Percentiles rank a stretch among this genome's conserved stretches.
Conservation (phyloP, 1,284 basidiomycete species). For the Trichosporon sp. region DNA sequence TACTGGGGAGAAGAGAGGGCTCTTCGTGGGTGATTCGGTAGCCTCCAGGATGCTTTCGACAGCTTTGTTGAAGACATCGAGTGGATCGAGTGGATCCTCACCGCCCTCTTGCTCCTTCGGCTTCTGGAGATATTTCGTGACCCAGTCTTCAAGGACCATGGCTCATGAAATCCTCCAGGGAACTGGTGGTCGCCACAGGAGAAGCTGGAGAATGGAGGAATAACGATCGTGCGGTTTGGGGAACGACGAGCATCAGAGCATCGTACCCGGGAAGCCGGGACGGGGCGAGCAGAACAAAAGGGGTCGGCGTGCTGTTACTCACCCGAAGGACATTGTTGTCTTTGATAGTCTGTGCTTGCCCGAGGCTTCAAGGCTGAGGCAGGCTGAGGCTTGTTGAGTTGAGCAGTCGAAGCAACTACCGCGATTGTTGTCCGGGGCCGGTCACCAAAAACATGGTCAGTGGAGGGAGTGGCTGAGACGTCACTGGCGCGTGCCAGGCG, state of each 20-base stretch:
- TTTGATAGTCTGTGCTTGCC: not conserved
- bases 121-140: too few relatives aligned
- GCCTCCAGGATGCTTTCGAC: too few relatives aligned
- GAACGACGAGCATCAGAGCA: not conserved
- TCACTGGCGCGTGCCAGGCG: not conserved
- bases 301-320: not conserved
- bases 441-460: not conserved
- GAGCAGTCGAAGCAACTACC: not conserved
- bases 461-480: not conserved
- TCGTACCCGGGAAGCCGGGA: not conserved
- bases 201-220: too few relatives aligned
- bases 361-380: not conserved
- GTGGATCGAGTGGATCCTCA: too few relatives aligned
- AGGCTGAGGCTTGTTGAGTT: not conserved
- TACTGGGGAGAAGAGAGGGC: too few relatives aligned
- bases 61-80: too few relatives aligned
- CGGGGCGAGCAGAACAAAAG: not conserved
- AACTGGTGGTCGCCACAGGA: too few relatives aligned
- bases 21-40: too few relatives aligned
- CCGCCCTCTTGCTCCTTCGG: too few relatives aligned
- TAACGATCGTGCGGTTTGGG: too few relatives aligned
- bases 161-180: too few relatives aligned
- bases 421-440: not conserved
- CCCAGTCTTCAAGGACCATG: not conserved
- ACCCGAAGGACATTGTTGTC: conserved; percentile 9